Conservation (phyloP, 176 grass and related monocot species). For the Melocanna baccifera region DNA sequence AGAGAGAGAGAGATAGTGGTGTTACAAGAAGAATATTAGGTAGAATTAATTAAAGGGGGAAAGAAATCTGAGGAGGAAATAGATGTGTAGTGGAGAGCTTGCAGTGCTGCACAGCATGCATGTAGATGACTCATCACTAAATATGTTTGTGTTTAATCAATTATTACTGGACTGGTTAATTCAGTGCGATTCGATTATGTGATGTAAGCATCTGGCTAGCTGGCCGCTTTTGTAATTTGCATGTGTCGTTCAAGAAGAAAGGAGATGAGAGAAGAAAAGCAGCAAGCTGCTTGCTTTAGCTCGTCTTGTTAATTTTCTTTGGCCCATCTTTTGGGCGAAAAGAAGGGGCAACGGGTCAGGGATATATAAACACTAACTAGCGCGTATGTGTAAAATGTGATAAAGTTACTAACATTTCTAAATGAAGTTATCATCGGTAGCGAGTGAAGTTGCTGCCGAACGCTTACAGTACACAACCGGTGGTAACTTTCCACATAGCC, state of each 20-base stretch:
- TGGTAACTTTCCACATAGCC: too few species aligned
- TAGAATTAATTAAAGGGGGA: neutral
- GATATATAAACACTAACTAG: too few species aligned
- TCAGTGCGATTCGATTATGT: neutral
- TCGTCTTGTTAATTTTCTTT: neutral
- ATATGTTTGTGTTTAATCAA: neutral
- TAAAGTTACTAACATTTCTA: too few species aligned
- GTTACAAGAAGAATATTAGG: constrained; percentile 27
- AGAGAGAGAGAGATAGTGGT: constrained; percentile 26
- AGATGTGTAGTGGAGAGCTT: constrained; percentile 21
- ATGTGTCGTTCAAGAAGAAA: neutral
- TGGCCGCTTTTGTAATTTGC: neutral
- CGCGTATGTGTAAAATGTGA: too few species aligned
- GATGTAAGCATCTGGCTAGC: neutral
- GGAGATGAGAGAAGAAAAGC: neutral
- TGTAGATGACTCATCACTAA: too few species aligned
- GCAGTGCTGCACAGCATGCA: constrained; percentile 1
- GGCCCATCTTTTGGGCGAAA: constrained; percentile 29
- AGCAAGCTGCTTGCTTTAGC: neutral
- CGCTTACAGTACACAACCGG: too few species aligned
- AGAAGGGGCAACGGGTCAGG: neutral
- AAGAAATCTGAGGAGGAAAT: neutral
- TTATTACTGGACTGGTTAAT: neutral
- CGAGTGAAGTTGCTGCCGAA: too few species aligned
- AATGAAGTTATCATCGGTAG: too few species aligned